A percentile compares a stretch with the other conserved stretches of the same genome.
Conservation (phyloP, 371 early-diverging fungal genomes). For the Mucor ambiguus region DNA sequence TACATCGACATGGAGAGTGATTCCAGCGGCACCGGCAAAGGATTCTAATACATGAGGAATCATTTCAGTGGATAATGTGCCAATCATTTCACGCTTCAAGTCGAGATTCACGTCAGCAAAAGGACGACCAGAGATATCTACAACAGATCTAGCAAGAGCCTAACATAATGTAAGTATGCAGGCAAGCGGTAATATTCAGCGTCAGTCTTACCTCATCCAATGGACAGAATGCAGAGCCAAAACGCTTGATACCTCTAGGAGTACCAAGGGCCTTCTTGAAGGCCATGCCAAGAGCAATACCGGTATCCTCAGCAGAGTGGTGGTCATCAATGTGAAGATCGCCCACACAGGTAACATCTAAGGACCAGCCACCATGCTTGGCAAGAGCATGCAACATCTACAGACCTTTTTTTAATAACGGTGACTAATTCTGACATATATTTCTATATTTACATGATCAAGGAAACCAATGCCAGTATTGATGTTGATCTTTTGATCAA, state of each 20-base stretch:
- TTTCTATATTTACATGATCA: conserved; percentile 76
- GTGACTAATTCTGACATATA: conserved; percentile 1
- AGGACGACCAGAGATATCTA: conserved; percentile 96
- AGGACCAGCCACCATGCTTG: conserved; percentile 91
- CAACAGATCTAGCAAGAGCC: conserved; percentile 92
- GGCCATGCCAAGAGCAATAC: conserved; percentile 90
- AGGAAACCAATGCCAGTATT: conserved; percentile 96
- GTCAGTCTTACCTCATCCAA: conserved; percentile 80
- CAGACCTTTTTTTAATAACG: neutral
- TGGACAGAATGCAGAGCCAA: conserved; percentile 94
- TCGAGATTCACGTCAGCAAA: conserved; percentile 81
- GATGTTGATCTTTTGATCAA: conserved; percentile 73
- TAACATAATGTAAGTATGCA: conserved; percentile 15
- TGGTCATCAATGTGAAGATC: conserved; percentile 97
- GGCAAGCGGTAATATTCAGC: no score
- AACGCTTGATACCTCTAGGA: conserved; percentile 90
- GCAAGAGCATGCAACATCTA: conserved; percentile 97
- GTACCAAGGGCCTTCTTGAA: conserved; percentile 92
- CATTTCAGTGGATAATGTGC: conserved; percentile 92
- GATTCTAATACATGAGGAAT: conserved; percentile 93
- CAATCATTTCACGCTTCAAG: conserved; percentile 89
- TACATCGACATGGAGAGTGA: conserved; percentile 95
- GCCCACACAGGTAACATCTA: conserved; percentile 80
- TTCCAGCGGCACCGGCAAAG: conserved; percentile 89
- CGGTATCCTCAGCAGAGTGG: conserved; percentile 96